These are phyloP conservation scores for Fusarium temperatum DNA, from an alignment of 2,329 filamentous ascomycete species.

Conservation along the genomic window DNA sequence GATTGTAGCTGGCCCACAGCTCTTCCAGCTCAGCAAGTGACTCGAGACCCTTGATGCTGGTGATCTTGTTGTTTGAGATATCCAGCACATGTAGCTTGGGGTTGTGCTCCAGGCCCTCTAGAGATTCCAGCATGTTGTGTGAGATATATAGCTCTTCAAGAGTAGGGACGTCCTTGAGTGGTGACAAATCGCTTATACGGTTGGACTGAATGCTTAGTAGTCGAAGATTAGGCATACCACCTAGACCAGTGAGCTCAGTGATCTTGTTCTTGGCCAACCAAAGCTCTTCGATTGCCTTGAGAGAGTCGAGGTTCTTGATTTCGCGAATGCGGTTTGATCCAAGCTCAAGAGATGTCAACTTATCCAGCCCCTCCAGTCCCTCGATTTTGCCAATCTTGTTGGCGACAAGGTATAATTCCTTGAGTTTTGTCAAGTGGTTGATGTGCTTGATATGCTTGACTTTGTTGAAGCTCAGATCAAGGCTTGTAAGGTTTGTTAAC, in stretches of 20 bases:
- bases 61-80: constrained; percentile 87
- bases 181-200: constrained; percentile 80
- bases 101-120: constrained; percentile 77
- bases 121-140: constrained; percentile 85
- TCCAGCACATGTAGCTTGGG: constrained; percentile 80
- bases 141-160: constrained; percentile 96
- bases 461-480: constrained; percentile 98
- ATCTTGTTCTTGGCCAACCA: constrained; percentile 99
- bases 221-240: constrained; percentile 78
- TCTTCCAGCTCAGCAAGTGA: constrained; percentile 80
- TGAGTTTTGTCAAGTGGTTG: constrained; percentile 77
- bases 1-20: constrained; percentile 93
- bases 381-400: constrained; percentile 94
- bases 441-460: constrained; percentile 98
- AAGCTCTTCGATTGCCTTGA: constrained; percentile 83
- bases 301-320: constrained; percentile 82
- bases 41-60: constrained; percentile 76
- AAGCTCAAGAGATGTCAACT: constrained; percentile 85
- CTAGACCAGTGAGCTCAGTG: constrained; percentile 79
- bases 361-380: constrained; percentile 76
- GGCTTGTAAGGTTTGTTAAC: constrained; percentile 76
- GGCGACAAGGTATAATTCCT: constrained; percentile 90
- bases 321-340: constrained; percentile 92
- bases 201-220: constrained; percentile 97
- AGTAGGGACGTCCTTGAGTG: constrained; percentile 75